Evolutionary conservation across 148 eudicot genomes (phyloP).

Genomic region (Vaccinium vitisidaea): DNA sequence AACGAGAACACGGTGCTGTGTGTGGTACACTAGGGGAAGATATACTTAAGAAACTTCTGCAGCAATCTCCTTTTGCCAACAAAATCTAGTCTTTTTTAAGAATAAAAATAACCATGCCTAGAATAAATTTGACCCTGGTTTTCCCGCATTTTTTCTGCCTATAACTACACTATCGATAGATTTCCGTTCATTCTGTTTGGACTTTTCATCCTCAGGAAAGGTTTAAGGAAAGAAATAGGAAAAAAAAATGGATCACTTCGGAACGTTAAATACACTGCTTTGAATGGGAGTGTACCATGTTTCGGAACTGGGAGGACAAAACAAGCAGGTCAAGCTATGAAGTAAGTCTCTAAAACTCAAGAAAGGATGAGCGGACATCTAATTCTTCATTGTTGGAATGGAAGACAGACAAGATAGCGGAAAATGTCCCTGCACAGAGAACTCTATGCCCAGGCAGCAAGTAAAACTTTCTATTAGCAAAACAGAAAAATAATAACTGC

Average conservation of each 20-base stretch:
- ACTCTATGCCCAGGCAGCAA: slow-evolving; percentile 50
- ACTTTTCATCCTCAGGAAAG: not conserved
- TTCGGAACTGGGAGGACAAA: slow-evolving; percentile 7
- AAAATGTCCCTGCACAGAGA: slow-evolving; percentile 38
- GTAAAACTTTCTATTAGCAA: slow-evolving; percentile 31
- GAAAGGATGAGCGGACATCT: slow-evolving; percentile 63
- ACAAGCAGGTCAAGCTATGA: slow-evolving; percentile 16
- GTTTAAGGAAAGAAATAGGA: not conserved
- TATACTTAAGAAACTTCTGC: not conserved
- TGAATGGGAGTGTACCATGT: not conserved
- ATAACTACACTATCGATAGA: not conserved
- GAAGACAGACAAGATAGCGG: slow-evolving; percentile 47
- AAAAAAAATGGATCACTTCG: not conserved
- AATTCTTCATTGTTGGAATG: slow-evolving; percentile 54
- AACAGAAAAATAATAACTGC: slow-evolving; percentile 14
- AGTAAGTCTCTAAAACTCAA: slow-evolving; percentile 46
- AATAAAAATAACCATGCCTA: not conserved
- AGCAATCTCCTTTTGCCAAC: not conserved
- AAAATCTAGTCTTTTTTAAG: not conserved
- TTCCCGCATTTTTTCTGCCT: not conserved
- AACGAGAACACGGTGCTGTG: not conserved
- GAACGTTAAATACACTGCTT: not conserved
- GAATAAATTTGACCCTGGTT: not conserved
- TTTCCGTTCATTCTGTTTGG: not conserved
- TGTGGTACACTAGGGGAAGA: not conserved